Base-by-base conservation (phyloP, 2,329 filamentous ascomycete genomes). In the Tympanopsis confertula region DNA sequence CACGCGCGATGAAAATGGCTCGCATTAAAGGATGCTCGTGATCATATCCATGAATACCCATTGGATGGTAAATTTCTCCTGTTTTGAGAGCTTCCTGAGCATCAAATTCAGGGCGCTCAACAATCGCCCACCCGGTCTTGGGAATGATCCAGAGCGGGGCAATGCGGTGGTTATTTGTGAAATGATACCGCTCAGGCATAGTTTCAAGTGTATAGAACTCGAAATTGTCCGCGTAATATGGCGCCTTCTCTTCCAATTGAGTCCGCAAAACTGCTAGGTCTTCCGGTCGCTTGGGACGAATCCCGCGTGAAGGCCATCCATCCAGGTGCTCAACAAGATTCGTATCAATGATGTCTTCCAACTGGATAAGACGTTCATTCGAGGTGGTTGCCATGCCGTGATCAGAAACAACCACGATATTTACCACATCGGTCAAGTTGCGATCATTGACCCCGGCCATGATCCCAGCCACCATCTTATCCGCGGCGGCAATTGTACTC, bases 371-470 rank as follows among this genome's bases (percentile, higher is more conserved):
- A 12, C 80, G 64, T 17, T 70, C 63, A 1, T 63, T 71, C 24
- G 76, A 73, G 0, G 81, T 84, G 0, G 77, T 81, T 2, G 81
- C 80, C 81, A 86, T 86, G n/a, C 81, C 81, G 50, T 86, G 81
- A 51, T 86, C 81, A 1, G 78, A 83, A 3, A 86, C 80, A 10
- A 86, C 61, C 12, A 86, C 66, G 2, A 86, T 62, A 46, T 86
- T 85, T 41, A 85, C 75, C 28, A 85, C 69, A 5, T 74, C 54
- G 0, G 78, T 84, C 14, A 85, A 56, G 46, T 86, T 86, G 26
- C 81, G 69, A 13, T 62, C 58, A 36, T 78, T 63, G 0, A 86
- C 60, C 2, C 78, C 79, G 4, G 60, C 49, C 44, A 85, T 68
- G 1, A 86, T 55, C 5, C 62, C 53, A 2, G 64, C 71, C 7